Evolutionary conservation across 768 basidiomycete species (phyloP).

Genomic region (Boletus coccyginus): DNA sequence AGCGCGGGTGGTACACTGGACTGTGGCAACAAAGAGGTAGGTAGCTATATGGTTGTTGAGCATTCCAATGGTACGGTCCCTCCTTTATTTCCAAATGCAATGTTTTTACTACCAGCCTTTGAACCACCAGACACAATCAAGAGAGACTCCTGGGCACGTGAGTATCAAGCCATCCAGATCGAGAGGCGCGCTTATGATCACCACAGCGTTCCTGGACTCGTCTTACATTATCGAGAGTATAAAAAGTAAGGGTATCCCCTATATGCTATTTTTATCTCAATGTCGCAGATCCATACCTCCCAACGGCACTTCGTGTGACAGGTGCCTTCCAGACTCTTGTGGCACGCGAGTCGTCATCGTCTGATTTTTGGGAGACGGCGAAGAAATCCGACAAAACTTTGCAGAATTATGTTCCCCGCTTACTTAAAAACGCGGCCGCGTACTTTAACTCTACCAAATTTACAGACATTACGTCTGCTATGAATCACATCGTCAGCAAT

Average conservation of each 20-base stretch:
- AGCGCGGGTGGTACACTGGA: too few species aligned
- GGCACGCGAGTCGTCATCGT: background rate
- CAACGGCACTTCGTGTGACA: background rate
- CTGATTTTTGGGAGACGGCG: constrained; percentile 10
- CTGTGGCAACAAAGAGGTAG: background rate
- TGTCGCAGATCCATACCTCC: background rate
- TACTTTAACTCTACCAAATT: constrained; percentile 3
- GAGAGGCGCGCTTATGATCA: background rate
- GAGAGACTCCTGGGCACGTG: background rate
- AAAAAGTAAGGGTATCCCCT: background rate
- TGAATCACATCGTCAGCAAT: constrained; percentile 6
- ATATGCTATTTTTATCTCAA: background rate
- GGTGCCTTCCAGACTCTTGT: background rate
- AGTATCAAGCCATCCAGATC: background rate
- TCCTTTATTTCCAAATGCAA: background rate
- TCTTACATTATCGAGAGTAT: background rate
- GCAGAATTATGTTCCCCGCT: constrained; percentile 2
- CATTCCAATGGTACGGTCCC: background rate
- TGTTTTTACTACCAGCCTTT: background rate
- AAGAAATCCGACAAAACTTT: background rate
- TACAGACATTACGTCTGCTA: background rate
- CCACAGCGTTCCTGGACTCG: background rate
- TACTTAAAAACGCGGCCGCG: background rate
- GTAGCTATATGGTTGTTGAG: background rate
- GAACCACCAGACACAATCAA: too few species aligned